Conservation (phyloP, 345 rosid genomes). For the Citrus unshiu region DNA sequence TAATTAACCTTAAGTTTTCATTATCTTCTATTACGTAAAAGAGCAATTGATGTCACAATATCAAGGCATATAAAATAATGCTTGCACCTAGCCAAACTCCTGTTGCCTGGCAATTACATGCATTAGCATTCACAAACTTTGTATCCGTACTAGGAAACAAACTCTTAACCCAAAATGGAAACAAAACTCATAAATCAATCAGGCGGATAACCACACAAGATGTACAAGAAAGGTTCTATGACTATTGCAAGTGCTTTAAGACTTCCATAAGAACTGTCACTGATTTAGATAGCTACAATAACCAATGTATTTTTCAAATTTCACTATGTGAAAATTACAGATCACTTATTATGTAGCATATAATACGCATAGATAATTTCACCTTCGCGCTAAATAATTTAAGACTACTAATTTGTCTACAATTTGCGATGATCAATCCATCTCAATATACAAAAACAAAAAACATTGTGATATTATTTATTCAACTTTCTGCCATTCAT, state of each 20-base stretch:
- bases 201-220: neutral
- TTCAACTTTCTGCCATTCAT: neutral
- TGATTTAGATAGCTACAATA: no score
- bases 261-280: neutral
- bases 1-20: neutral
- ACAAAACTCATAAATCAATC: neutral
- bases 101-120: neutral
- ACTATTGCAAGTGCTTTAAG: neutral
- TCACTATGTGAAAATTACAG: neutral
- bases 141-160: neutral
- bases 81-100: neutral
- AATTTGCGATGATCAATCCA: neutral
- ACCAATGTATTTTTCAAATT: neutral
- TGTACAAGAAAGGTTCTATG: neutral
- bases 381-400: neutral
- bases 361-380: neutral
- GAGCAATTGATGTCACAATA: neutral
- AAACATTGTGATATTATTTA: neutral
- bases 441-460: no score
- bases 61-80: neutral
- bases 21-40: neutral
- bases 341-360: neutral
- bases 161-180: neutral
- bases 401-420: neutral
- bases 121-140: neutral